phyloP scores from a whole-genome alignment of 202 grass and related monocot species.

The Panicum hallii region DNA sequence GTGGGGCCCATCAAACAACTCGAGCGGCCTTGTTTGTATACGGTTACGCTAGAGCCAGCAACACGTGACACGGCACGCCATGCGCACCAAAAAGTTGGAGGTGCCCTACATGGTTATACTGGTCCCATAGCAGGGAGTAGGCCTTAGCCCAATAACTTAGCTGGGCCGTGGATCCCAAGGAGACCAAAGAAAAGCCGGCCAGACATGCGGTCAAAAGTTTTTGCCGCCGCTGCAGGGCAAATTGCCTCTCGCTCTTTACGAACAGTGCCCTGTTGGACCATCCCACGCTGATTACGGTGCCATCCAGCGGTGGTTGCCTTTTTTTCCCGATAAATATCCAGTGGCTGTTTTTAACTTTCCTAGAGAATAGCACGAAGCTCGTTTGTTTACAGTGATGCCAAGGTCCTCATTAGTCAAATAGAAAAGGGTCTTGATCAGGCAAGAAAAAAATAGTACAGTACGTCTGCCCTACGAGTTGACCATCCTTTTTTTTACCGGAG shows the following conservation, averaged over 20 bases:
- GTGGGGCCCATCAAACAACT: neutral
- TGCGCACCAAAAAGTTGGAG: neutral
- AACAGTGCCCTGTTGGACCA: neutral
- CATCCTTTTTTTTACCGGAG: no score
- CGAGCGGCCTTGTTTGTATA: no score
- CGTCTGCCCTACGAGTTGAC: no score
- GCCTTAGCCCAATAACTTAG: conserved; percentile 31
- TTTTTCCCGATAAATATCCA: neutral
- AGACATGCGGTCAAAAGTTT: conserved; percentile 38
- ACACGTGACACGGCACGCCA: conserved; percentile 10
- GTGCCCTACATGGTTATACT: neutral
- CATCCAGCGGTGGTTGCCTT: no score
- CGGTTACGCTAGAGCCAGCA: neutral
- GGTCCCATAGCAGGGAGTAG: conserved; percentile 19
- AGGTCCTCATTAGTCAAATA: no score
- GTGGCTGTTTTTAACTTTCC: neutral
- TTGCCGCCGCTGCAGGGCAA: conserved; percentile 1
- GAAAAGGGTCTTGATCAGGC: no score
- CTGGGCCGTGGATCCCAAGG: conserved; percentile 35
- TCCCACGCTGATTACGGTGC: neutral
- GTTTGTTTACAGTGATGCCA: no score
- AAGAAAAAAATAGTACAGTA: neutral
- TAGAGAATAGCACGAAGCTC: neutral
- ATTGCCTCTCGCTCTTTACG: neutral
- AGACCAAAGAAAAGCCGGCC: neutral